Base-by-base conservation (phyloP, 768 basidiomycete genomes). In the Lentinula aciculospora region DNA sequence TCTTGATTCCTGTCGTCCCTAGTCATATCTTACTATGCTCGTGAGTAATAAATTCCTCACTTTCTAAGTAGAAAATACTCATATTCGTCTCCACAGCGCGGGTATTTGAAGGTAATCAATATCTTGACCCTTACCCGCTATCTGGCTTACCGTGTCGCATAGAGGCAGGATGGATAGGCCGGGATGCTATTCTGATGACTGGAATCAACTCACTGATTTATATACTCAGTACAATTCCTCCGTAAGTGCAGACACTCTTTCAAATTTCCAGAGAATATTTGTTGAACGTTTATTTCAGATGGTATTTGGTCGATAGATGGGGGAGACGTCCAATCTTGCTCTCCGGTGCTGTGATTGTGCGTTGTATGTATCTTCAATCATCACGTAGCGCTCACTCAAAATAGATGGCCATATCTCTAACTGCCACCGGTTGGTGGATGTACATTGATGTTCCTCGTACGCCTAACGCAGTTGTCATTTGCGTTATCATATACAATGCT, bases 151-250 rank as follows among this genome's bases (percentile, higher is more conserved):
- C 32, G 58, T 37, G 49, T 57, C 59, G 31, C 40, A 31, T 68
- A 94, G 92, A 88, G 78, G 95, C 95, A 54, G 95, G 95, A 57
- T 98, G 94, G 94, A 79, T 94, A 54, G 95, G 95, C 13, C 81
- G 95, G 39, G 85, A 95, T 65, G 95, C 95, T 12, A 83, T 98
- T 60, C 77, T 98, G 25, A 98, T 98, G 95, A 92, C 94, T 12
- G 95, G 94, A 1, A 89, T 97, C 66, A 98, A 97, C 65, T 84
- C 88, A 6, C 76, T 90, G 55, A 86, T 93, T 60, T 93, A 93
- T 62, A 66, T 92, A 23, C 72, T 89, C 12, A 88, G 86, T 66
- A 91, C 92, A 3, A 71, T 95, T 39, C 92, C 92, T 4, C 88
- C 94, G 88, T 93, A 61, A 59, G 88, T 69, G 17, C 39, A 44